Evolutionary conservation across 2,329 filamentous ascomycete genomes (phyloP).

Genomic region (Talaromyces sp.): DNA sequence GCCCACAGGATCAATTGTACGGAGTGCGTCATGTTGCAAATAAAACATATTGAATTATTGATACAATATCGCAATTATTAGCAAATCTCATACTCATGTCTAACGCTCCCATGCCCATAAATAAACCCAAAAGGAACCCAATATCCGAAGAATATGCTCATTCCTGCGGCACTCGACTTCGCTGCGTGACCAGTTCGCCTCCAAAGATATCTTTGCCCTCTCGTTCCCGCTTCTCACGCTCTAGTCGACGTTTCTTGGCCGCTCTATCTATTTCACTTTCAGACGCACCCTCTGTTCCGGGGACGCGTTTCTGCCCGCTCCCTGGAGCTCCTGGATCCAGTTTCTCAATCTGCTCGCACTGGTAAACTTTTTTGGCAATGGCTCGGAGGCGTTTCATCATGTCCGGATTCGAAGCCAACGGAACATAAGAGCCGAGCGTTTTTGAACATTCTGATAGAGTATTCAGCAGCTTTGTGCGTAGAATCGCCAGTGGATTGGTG

Average conservation of each 20-base stretch:
- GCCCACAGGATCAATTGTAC: background rate
- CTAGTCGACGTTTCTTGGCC: conserved; percentile 37
- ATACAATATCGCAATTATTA: background rate
- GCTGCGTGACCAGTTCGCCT: conserved; percentile 29
- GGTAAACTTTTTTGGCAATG: conserved; percentile 46
- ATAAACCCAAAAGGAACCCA: background rate
- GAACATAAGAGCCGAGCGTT: conserved; percentile 35
- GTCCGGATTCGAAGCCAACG: conserved; percentile 30
- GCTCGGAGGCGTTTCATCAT: conserved; percentile 39
- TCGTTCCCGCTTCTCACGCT: conserved; percentile 20
- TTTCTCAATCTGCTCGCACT: conserved; percentile 46
- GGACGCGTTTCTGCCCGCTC: conserved; percentile 33
- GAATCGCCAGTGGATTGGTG: conserved; percentile 20
- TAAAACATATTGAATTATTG: background rate
- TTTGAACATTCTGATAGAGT: conserved; percentile 34
- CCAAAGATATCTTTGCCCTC: conserved; percentile 30
- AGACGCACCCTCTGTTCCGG: conserved; percentile 21
- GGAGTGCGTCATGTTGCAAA: background rate
- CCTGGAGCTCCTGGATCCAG: conserved; percentile 32
- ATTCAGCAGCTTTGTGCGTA: conserved; percentile 33
- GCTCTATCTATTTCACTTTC: conserved; percentile 32
- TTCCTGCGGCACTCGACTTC: conserved; percentile 21
- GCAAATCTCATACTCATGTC: background rate
- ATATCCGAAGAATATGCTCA: background rate
- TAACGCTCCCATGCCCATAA: background rate